Percentiles rank a stretch among this genome's conserved stretches.
phyloP scores from a whole-genome alignment of 495 filamentous ascomycete species.

The Talaromyces nanjingensis region DNA sequence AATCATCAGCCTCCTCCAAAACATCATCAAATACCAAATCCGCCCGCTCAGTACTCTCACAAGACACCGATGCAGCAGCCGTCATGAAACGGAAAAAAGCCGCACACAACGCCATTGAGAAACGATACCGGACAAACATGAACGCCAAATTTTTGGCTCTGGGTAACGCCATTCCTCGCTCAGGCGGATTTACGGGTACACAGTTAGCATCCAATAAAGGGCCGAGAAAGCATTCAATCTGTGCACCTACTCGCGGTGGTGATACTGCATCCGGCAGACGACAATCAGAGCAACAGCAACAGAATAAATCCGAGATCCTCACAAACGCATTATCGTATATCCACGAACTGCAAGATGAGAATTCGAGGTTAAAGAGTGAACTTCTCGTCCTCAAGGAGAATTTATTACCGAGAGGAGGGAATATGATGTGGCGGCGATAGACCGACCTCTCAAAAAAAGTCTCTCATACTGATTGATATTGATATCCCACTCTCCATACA shows the following conservation, averaged over 20 bases:
- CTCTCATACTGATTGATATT: background rate
- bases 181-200: constrained; percentile 15
- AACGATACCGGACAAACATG: constrained; percentile 47
- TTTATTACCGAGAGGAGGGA: constrained; percentile 23
- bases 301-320: constrained; percentile 53
- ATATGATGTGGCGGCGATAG: constrained; percentile 21
- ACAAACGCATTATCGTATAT: constrained; percentile 66
- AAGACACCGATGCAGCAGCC: background rate
- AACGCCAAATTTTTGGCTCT: constrained; percentile 44
- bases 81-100: constrained; percentile 29
- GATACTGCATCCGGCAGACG: background rate
- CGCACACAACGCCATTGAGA: constrained; percentile 49
- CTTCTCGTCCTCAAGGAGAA: constrained; percentile 29
- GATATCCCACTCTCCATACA: background rate
- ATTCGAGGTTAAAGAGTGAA: constrained; percentile 32
- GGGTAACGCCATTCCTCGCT: constrained; percentile 32
- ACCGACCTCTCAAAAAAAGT: background rate
- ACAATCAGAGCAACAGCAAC: constrained; percentile 10
- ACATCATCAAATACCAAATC: background rate
- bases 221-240: constrained; percentile 10
- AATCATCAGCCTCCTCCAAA: background rate
- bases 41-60: background rate
- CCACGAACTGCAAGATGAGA: constrained; percentile 42
- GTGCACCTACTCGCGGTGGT: too few relatives aligned
- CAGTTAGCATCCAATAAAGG: constrained; percentile 5